phyloP scores from a whole-genome alignment of 1,284 basidiomycete species.

The Fomitopsis pinicola region DNA sequence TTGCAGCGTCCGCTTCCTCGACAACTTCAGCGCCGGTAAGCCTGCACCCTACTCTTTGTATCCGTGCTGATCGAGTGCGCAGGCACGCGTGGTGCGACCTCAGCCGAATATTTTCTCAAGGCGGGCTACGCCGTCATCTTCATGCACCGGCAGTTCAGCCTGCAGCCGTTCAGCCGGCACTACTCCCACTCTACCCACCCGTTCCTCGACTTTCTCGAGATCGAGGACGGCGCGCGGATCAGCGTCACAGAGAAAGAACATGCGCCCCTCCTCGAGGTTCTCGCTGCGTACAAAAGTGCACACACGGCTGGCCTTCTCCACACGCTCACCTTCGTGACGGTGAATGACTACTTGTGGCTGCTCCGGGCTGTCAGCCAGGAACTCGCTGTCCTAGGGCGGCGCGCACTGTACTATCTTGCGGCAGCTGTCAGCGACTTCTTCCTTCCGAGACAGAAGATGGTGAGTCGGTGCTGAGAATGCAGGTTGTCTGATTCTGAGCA shows the following conservation, averaged over 20 bases:
- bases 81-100: conserved; percentile 96
- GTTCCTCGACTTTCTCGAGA: conserved; percentile 92
- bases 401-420: conserved; percentile 92
- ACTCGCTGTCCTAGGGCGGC: conserved; percentile 61
- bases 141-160: conserved; percentile 95
- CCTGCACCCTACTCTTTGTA: conserved; percentile 1
- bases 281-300: conserved; percentile 81
- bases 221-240: conserved; percentile 54
- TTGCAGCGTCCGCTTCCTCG: conserved; percentile 90
- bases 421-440: conserved; percentile 99
- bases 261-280: conserved; percentile 66
- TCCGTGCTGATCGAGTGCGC: not conserved
- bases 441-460: conserved; percentile 86
- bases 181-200: conserved; percentile 98
- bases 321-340: conserved; percentile 88
- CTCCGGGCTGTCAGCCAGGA: conserved; percentile 80
- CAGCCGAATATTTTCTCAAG: conserved; percentile 95
- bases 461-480: conserved; percentile 34
- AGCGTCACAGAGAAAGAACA: conserved; percentile 64
- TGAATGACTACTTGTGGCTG: conserved; percentile 96
- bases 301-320: conserved; percentile 73
- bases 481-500: not conserved
- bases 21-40: conserved; percentile 96
- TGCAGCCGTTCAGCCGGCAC: conserved; percentile 94
- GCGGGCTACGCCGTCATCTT: conserved; percentile 97